Conservation (phyloP, 805 yeast species). For the Candida tallmaniae region DNA sequence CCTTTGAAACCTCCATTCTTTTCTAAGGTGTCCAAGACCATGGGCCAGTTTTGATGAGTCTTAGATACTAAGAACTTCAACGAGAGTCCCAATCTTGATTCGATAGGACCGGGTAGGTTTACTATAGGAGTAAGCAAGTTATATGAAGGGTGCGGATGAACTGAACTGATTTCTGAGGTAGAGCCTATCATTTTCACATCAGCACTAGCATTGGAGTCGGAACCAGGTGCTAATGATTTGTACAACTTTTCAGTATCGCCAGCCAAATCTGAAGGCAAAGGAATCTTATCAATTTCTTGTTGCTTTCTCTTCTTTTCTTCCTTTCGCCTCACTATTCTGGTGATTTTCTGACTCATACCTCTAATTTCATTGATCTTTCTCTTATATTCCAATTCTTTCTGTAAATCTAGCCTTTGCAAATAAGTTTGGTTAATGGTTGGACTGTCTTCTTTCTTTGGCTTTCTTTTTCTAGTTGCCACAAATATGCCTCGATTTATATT, state of each 20-base stretch:
- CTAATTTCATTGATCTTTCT: conserved; percentile 24
- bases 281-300: conserved; percentile 11
- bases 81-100: conserved; percentile 35
- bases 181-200: no score
- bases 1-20: conserved; percentile 32
- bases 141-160: conserved; percentile 5
- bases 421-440: neutral
- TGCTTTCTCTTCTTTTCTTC: conserved; percentile 15
- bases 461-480: conserved; percentile 5
- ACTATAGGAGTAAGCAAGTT: conserved; percentile 17
- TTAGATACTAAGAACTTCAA: conserved; percentile 35
- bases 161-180: no score
- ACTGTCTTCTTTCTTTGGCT: neutral
- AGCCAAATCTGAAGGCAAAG: conserved; percentile 11
- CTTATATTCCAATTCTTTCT: conserved; percentile 20
- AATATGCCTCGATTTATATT: no score
- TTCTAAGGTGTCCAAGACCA: conserved; percentile 38
- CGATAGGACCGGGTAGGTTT: conserved; percentile 33
- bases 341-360: conserved; percentile 25
- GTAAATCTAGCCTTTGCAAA: conserved; percentile 2
- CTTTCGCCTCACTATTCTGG: conserved; percentile 18
- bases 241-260: conserved; percentile 11
- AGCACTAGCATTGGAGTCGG: no score
- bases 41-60: conserved; percentile 43
- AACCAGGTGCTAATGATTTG: conserved; percentile 4